phyloP scores from a whole-genome alignment of 257 asterid genomes.

The Penstemon davidsonii region DNA sequence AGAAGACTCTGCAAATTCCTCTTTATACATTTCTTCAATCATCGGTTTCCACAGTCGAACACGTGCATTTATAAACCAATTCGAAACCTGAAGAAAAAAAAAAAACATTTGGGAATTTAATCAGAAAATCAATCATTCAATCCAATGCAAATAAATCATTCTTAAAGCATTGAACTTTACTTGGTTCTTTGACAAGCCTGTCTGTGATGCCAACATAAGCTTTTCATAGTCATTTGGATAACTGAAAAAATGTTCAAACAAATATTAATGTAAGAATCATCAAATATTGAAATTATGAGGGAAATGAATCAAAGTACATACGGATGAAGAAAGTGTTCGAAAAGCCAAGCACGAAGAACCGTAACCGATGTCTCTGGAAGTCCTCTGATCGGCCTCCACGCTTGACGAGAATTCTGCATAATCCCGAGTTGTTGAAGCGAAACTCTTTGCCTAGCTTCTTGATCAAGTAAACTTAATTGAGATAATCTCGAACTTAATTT shows the following conservation, averaged over 20 bases:
- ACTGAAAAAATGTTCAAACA: conserved; percentile 34
- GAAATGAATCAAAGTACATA: conserved; percentile 28
- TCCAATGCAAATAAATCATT: not conserved
- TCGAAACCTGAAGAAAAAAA: conserved; percentile 58
- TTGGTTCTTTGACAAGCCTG: conserved; percentile 91
- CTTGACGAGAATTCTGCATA: conserved; percentile 52
- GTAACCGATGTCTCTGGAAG: conserved; percentile 81
- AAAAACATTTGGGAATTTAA: not conserved
- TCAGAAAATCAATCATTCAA: not conserved
- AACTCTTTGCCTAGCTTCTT: conserved; percentile 40
- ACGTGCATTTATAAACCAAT: conserved; percentile 91
- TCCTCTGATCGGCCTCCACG: conserved; percentile 86
- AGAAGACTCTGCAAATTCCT: conserved; percentile 70
- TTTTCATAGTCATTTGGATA: conserved; percentile 90
- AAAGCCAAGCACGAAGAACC: conserved; percentile 91
- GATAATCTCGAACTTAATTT: conserved; percentile 61
- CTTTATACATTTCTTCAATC: conserved; percentile 92
- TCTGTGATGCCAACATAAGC: conserved; percentile 83
- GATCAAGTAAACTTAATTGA: conserved; percentile 62
- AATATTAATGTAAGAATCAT: not conserved
- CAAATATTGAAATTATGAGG: not conserved
- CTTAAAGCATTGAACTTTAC: conserved; percentile 34
- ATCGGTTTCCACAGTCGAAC: conserved; percentile 95
- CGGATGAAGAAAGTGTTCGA: conserved; percentile 96
- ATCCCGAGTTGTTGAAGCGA: conserved; percentile 61